Percentiles rank a stretch among this genome's conserved stretches.
Conservation (phyloP, 495 filamentous ascomycete genomes). For the Penicillium riverlandense region DNA sequence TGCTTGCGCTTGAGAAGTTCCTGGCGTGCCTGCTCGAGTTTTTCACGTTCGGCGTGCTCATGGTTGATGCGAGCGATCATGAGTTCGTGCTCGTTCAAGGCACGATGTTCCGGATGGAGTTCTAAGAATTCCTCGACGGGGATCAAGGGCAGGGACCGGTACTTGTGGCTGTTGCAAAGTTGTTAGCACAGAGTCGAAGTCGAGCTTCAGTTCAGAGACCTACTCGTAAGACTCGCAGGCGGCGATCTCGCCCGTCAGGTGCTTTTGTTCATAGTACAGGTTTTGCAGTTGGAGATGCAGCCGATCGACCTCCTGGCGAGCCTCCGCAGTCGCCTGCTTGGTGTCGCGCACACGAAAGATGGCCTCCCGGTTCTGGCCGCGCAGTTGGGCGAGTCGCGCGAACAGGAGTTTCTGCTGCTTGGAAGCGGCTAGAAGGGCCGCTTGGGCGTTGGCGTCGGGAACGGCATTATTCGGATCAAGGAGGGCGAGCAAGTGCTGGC, state of each 20-base stretch:
- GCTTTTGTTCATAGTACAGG: slow-evolving; percentile 90
- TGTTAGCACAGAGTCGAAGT: too few relatives aligned
- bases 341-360: slow-evolving; percentile 76
- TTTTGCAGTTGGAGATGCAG: slow-evolving; percentile 92
- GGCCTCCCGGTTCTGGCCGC: slow-evolving; percentile 73
- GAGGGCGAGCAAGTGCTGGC: slow-evolving; percentile 60
- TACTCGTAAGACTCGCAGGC: slow-evolving; percentile 92
- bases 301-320: slow-evolving; percentile 81
- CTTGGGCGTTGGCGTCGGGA: slow-evolving; percentile 30
- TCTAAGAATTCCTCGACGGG: slow-evolving; percentile 75
- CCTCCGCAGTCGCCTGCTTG: slow-evolving; percentile 79
- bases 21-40: slow-evolving; percentile 79
- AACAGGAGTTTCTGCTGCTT: slow-evolving; percentile 75
- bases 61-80: slow-evolving; percentile 92
- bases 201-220: slow-evolving; percentile 12
- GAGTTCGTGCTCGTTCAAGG: slow-evolving; percentile 64
- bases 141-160: slow-evolving; percentile 76
- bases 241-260: slow-evolving; percentile 81
- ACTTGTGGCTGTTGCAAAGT: slow-evolving; percentile 61
- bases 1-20: slow-evolving; percentile 86
- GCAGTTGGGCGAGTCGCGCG: slow-evolving; percentile 72
- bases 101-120: slow-evolving; percentile 64
- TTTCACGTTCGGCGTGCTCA: slow-evolving; percentile 78
- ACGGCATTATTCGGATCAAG: slow-evolving; percentile 40
- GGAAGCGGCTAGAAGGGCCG: slow-evolving; percentile 55